Evolutionary conservation across 2,329 filamentous ascomycete genomes (phyloP), one percentile per base, ranked within the genome.

Genomic region (Fonsecaea multimorphosa): DNA sequence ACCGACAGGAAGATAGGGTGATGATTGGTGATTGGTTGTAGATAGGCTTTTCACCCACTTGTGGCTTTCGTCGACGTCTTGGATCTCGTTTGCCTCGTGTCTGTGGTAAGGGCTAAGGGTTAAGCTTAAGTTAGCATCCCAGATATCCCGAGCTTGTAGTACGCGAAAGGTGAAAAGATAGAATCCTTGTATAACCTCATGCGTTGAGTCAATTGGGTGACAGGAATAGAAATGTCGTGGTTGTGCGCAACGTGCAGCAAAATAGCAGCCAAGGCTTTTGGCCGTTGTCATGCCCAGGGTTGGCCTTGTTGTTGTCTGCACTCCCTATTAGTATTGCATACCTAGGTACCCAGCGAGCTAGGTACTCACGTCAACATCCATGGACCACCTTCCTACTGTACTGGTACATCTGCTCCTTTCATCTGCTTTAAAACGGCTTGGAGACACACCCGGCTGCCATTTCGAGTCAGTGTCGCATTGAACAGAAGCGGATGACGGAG

Each of bases 21-120:
- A 40, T 51, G 22, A 24, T 51, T 36, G 44, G 29, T 53, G 58
- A 53, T 60, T 60, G 58, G 58, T 34, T 52, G 46, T 60, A 60
- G 58, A 60, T 60, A 60, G 46, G 44, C 44, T n/a, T n/a, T n/a
- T n/a, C n/a, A n/a, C n/a, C n/a, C n/a, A n/a, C n/a, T 11, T 27
- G 38, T 58, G 46, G 31, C 24, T 32, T 11, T 29, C 19, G 27
- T 46, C 31, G 46, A 60, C 31, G 58, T 52, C 31, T 53, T 11
- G 38, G 31, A 31, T 52, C 58, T 49, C 44, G 22, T 49, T 19
- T 19, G 19, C 36, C 36, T 40, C 36, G 36, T 19, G n/a, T 19
- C 6, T 12, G 16, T 44, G 38, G 36, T 4, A 38, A 44, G 22
- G 44, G 44, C 22, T 14, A 12, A 27, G 38, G 38, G 38, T 40